Conservation (phyloP, 2,329 filamentous ascomycete genomes). For the Aspergillus thermomutatus region DNA sequence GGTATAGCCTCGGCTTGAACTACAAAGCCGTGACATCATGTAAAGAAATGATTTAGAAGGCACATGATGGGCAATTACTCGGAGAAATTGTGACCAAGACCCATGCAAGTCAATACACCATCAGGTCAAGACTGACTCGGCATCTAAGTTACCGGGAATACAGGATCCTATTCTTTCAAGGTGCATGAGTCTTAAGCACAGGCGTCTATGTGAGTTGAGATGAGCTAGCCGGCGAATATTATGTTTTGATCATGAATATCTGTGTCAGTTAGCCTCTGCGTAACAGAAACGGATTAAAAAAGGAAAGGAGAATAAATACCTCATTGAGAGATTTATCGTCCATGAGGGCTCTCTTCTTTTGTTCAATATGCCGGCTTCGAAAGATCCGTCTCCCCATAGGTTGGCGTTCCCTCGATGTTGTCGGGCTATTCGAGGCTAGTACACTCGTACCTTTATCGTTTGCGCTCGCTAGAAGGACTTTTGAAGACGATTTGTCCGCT, state of each 20-base stretch:
- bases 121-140: background rate
- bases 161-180: background rate
- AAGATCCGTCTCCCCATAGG: slow-evolving; percentile 66
- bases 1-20: background rate
- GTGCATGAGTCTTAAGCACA: background rate
- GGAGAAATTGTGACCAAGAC: background rate
- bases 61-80: background rate
- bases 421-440: slow-evolving; percentile 43
- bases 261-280: slow-evolving; percentile 18
- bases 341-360: slow-evolving; percentile 79
- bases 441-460: slow-evolving; percentile 39
- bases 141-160: background rate
- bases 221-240: background rate
- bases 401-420: slow-evolving; percentile 46
- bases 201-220: background rate
- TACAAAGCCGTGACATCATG: background rate
- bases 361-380: slow-evolving; percentile 77
- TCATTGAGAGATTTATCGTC: slow-evolving; percentile 82
- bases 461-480: slow-evolving; percentile 16
- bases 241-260: slow-evolving; percentile 38
- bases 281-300: background rate
- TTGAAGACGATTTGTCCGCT: background rate
- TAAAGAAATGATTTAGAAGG: background rate
- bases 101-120: background rate
- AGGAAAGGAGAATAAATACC: slow-evolving; percentile 49